phyloP scores from a whole-genome alignment of 2,329 filamentous ascomycete species.

The Penicillium corylophilum region DNA sequence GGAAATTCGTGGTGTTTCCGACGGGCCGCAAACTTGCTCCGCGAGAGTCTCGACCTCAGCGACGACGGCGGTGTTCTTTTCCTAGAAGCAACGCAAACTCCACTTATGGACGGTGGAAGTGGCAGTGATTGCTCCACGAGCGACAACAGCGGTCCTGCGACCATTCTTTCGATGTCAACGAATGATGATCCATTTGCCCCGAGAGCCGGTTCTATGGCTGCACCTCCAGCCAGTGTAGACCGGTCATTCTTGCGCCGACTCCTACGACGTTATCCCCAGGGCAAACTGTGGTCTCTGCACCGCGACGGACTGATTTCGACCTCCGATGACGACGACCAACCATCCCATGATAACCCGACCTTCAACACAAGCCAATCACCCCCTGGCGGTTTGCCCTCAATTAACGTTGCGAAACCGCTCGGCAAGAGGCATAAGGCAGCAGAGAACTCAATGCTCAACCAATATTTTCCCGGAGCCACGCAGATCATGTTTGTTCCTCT shows the following conservation, averaged over 20 bases:
- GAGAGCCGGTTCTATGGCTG: constrained; percentile 25
- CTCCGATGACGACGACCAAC: constrained; percentile 47
- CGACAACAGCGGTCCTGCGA: constrained; percentile 29
- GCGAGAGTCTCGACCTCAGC: constrained; percentile 47
- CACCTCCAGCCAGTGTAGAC: constrained; percentile 33
- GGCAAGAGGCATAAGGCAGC: constrained; percentile 32
- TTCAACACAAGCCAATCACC: constrained; percentile 13
- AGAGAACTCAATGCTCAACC: constrained; percentile 42
- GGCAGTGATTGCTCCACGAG: constrained; percentile 29
- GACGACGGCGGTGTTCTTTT: constrained; percentile 50
- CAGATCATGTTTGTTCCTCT: constrained; percentile 53
- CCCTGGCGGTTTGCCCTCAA: background rate
- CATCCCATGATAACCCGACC: constrained; percentile 13
- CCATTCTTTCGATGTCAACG: constrained; percentile 37
- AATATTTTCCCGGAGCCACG: constrained; percentile 48
- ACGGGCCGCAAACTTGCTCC: constrained; percentile 50
- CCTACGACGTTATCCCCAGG: constrained; percentile 47
- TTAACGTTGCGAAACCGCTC: constrained; percentile 21
- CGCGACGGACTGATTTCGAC: constrained; percentile 44
- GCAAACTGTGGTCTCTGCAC: constrained; percentile 51
- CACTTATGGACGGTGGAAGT: constrained; percentile 28
- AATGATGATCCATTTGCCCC: constrained; percentile 38
- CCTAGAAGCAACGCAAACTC: constrained; percentile 31
- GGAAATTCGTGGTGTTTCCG: constrained; percentile 46
- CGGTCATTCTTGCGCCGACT: constrained; percentile 35